Evolutionary conservation across 169 alveolate genomes (phyloP).

Genomic region (Besnoitia besnoiti): DNA sequence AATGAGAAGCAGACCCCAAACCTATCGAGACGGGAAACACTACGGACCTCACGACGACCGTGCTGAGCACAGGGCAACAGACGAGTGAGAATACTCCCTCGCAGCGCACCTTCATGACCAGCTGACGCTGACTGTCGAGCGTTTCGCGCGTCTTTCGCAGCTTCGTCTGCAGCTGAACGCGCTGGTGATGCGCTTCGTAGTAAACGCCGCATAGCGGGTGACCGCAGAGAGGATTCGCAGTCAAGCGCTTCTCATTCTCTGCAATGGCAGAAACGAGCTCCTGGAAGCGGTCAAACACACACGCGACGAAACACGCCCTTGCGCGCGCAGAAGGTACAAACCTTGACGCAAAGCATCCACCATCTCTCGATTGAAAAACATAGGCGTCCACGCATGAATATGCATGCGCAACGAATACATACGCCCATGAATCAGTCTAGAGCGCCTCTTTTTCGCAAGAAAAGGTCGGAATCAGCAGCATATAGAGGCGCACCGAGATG

Average conservation of each 20-base stretch:
- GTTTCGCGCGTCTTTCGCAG: constrained; percentile 27
- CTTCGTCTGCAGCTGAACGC: constrained; percentile 41
- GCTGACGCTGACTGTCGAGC: constrained; percentile 57
- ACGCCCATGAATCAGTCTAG: not conserved
- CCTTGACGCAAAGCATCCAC: too few relatives aligned
- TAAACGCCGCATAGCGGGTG: constrained; percentile 29
- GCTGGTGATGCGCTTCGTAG: constrained; percentile 50
- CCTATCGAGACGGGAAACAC: too few relatives aligned
- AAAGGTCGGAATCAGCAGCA: too few relatives aligned
- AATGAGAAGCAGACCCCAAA: too few relatives aligned
- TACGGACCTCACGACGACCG: too few relatives aligned
- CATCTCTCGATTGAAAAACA: not conserved
- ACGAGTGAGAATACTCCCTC: not conserved
- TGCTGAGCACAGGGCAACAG: too few relatives aligned
- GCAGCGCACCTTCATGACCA: constrained; percentile 64
- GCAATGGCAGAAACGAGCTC: constrained; percentile 28
- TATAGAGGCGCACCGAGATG: too few relatives aligned
- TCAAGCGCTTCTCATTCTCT: not conserved
- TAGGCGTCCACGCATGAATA: not conserved
- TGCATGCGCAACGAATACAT: not conserved
- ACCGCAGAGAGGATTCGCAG: constrained; percentile 27
- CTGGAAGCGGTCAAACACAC: not conserved
- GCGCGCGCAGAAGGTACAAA: too few relatives aligned
- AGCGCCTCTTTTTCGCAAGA: too few relatives aligned
- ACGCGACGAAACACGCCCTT: not conserved